Evolutionary conservation across 164 flowering plant genomes (phyloP).

Genomic region (Tetracentron sinense): DNA sequence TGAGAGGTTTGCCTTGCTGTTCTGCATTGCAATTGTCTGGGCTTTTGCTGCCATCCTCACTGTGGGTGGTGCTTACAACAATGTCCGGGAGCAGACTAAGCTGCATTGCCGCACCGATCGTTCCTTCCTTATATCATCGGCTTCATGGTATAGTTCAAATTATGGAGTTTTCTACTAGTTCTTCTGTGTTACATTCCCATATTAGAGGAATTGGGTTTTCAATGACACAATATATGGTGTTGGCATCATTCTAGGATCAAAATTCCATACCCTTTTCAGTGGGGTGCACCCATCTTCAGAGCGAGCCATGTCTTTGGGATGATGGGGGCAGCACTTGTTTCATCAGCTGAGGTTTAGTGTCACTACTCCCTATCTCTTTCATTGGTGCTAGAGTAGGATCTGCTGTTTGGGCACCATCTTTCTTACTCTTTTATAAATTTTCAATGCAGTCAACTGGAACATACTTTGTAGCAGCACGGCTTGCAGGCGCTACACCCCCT

Average conservation of each 20-base stretch:
- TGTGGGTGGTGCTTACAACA: slow-evolving; percentile 80
- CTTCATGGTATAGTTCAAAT: slow-evolving; percentile 68
- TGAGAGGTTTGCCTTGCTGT: slow-evolving; percentile 71
- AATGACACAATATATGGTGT: not conserved
- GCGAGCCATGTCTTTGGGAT: slow-evolving; percentile 95
- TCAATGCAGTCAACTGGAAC: slow-evolving; percentile 80
- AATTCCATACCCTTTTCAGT: slow-evolving; percentile 93
- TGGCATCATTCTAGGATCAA: slow-evolving; percentile 53
- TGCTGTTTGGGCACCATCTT: not conserved
- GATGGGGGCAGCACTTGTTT: slow-evolving; percentile 98
- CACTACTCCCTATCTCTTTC: not conserved
- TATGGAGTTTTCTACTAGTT: not conserved
- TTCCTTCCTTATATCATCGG: slow-evolving; percentile 61
- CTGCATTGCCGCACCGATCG: slow-evolving; percentile 75
- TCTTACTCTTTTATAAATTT: not conserved
- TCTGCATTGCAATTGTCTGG: slow-evolving; percentile 79
- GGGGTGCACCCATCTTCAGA: slow-evolving; percentile 91
- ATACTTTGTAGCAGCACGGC: slow-evolving; percentile 80
- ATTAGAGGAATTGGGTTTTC: not conserved
- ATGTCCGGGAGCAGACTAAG: slow-evolving; percentile 44
- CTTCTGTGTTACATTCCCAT: not conserved
- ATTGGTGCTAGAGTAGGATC: not conserved
- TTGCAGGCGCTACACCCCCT: slow-evolving; percentile 93
- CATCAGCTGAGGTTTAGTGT: slow-evolving; percentile 83
- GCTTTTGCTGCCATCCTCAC: slow-evolving; percentile 88